Percentiles rank a stretch among this genome's conserved stretches.
phyloP scores from a whole-genome alignment of 164 flowering plant species.

The Aristolochia fimbriata region DNA sequence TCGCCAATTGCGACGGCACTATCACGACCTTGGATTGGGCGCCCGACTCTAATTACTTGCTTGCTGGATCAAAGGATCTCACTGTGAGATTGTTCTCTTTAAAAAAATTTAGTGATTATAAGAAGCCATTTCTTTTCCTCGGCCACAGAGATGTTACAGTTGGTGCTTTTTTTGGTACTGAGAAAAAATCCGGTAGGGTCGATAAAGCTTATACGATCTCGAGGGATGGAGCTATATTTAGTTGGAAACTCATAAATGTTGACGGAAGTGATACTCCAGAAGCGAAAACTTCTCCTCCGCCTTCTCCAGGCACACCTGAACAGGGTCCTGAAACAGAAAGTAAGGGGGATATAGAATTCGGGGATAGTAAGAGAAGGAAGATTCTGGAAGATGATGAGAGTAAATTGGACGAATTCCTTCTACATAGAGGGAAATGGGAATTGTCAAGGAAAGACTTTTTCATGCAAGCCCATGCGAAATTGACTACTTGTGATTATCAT shows the following conservation, averaged over 20 bases:
- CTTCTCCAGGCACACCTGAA: constrained; percentile 78
- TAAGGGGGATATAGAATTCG: constrained; percentile 14
- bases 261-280: constrained; percentile 21
- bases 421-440: constrained; percentile 69
- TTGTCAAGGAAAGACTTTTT: constrained; percentile 62
- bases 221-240: constrained; percentile 63
- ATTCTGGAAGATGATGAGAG: constrained; percentile 21
- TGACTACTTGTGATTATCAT: constrained; percentile 89
- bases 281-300: constrained; percentile 33
- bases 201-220: constrained; percentile 48
- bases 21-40: constrained; percentile 76
- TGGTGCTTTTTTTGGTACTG: constrained; percentile 64
- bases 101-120: constrained; percentile 24
- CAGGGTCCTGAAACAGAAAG: constrained; percentile 8
- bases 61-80: constrained; percentile 82
- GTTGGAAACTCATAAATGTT: constrained; percentile 40
- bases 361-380: constrained; percentile 41
- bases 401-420: constrained; percentile 20
- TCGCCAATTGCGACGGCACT: constrained; percentile 52
- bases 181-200: constrained; percentile 42
- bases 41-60: constrained; percentile 51
- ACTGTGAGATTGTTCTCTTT: constrained; percentile 66
- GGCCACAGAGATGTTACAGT: constrained; percentile 73
- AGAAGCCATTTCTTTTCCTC: constrained; percentile 64
- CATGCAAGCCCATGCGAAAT: constrained; percentile 50